phyloP scores from a whole-genome alignment of 1,139 yeast species.

The Kodamaea fungicola region DNA sequence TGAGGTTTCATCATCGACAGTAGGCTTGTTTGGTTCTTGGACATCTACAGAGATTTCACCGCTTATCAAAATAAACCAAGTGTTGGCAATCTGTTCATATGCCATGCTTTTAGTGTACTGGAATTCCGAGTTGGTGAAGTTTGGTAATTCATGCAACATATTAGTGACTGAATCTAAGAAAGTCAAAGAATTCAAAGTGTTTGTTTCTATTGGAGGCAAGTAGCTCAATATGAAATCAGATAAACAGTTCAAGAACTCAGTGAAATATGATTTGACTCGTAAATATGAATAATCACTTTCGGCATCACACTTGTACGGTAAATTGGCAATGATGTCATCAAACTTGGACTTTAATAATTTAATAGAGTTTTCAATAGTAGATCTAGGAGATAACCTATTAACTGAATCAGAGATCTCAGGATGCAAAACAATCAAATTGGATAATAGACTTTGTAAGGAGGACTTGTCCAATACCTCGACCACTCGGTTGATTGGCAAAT shows the following conservation, averaged over 20 bases:
- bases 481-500: slow-evolving; percentile 56
- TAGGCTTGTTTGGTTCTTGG: background rate
- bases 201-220: slow-evolving; percentile 72
- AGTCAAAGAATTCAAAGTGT: slow-evolving; percentile 53
- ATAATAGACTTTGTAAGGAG: slow-evolving; percentile 51
- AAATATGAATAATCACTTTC: slow-evolving; percentile 84
- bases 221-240: slow-evolving; percentile 78
- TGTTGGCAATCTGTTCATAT: slow-evolving; percentile 73
- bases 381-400: slow-evolving; percentile 52
- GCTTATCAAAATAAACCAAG: slow-evolving; percentile 66
- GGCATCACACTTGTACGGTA: slow-evolving; percentile 75
- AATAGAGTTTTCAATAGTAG: slow-evolving; percentile 52
- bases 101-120: slow-evolving; percentile 72
- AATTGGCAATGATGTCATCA: slow-evolving; percentile 40
- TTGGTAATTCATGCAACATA: slow-evolving; percentile 66
- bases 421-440: slow-evolving; percentile 50
- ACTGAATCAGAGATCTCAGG: slow-evolving; percentile 62
- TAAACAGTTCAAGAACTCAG: slow-evolving; percentile 73
- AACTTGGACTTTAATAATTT: slow-evolving; percentile 47
- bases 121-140: slow-evolving; percentile 66
- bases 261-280: slow-evolving; percentile 68
- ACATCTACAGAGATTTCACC: slow-evolving; percentile 25
- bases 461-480: slow-evolving; percentile 64
- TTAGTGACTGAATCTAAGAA: slow-evolving; percentile 68
- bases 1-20: slow-evolving; percentile 7